Evolutionary conservation across 108 stramenopile species (phyloP), one percentile per base, ranked within the genome.

Genomic region (Nannochloropsis salina): DNA sequence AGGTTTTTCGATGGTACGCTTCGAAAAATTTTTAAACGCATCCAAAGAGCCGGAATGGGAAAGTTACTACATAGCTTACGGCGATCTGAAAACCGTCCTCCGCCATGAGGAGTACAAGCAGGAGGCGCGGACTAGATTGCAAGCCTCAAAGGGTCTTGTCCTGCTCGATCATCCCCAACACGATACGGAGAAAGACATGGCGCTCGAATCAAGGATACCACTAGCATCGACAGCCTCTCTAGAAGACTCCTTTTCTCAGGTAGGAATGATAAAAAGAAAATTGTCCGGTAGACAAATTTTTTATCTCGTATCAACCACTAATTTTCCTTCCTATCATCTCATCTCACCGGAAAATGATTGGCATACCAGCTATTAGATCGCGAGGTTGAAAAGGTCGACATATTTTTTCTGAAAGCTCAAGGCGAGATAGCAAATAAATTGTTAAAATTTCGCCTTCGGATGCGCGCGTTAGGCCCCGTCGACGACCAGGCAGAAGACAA

Each of bases 331-430:
- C 61, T 74, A n/a, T n/a, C 61, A 74, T n/a, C 47, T n/a, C 61
- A 74, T n/a, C 4, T 4, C 6, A 74, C 3, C 61, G 3, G n/a
- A n/a, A 74, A 6, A 74, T 74, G 0, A 15, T n/a, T 74, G 15
- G 20, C 61, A 74, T n/a, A 74, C 1, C 61, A 74, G 61, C n/a
- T 6, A n/a, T n/a, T 74, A 3, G 61, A 74, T n/a, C 61, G 44
- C 83, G 79, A 87, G 87, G 83, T 87, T 21, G 87, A 87, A 44
- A 87, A 88, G 84, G 84, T 88, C 40, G 87, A 84, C 3, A 80
- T 88, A 5, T 88, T 88, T 42, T 84, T 88, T 43, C 45, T 88
- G 80, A 43, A 44, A 22, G 80, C 84, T 47, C 84, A 88, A 84
- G 87, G 87, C 6, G 84, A 84, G 42, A 83, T 88, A 6, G 87